These are phyloP conservation scores for Exophiala sp. DNA, from an alignment of 2,329 filamentous ascomycete species.

Conservation along the genomic window DNA sequence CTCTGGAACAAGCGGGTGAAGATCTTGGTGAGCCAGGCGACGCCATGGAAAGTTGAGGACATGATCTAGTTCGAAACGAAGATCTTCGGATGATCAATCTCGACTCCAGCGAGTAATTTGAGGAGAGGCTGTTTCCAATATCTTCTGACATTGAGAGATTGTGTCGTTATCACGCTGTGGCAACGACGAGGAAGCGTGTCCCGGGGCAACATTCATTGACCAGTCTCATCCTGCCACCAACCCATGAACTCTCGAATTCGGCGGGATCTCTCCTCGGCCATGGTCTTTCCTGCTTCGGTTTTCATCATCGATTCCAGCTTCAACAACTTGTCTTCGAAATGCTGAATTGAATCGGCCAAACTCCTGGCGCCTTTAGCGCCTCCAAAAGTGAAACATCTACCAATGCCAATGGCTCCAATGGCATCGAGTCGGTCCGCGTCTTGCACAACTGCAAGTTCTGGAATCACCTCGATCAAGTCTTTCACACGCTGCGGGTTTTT, in stretches of 20 bases:
- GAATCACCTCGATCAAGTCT: constrained; percentile 61
- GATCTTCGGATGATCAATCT: neutral
- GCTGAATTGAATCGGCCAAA: constrained; percentile 64
- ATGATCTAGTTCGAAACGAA: neutral
- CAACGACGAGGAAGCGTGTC: no score
- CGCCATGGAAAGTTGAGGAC: constrained; percentile 27
- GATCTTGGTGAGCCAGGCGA: constrained; percentile 29
- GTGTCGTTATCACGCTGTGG: neutral
- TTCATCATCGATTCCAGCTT: constrained; percentile 61
- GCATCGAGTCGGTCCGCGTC: constrained; percentile 92
- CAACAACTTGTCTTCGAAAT: constrained; percentile 74
- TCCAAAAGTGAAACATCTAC: constrained; percentile 71
- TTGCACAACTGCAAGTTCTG: constrained; percentile 80
- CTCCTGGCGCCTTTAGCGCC: constrained; percentile 54
- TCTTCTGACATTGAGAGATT: neutral
- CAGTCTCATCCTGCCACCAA: constrained; percentile 55
- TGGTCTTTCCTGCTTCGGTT: constrained; percentile 49
- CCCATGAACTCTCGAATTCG: constrained; percentile 48
- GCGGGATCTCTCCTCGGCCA: constrained; percentile 50
- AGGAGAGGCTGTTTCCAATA: neutral
- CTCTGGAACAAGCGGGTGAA: constrained; percentile 14
- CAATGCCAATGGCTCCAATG: constrained; percentile 81
- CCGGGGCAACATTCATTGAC: neutral
- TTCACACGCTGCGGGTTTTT: constrained; percentile 59
- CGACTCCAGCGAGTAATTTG: neutral